Evolutionary conservation across 192 early-diverging fungal species (phyloP), one percentile per base, ranked within the genome.

Genomic region (Coemansia aciculifera): DNA sequence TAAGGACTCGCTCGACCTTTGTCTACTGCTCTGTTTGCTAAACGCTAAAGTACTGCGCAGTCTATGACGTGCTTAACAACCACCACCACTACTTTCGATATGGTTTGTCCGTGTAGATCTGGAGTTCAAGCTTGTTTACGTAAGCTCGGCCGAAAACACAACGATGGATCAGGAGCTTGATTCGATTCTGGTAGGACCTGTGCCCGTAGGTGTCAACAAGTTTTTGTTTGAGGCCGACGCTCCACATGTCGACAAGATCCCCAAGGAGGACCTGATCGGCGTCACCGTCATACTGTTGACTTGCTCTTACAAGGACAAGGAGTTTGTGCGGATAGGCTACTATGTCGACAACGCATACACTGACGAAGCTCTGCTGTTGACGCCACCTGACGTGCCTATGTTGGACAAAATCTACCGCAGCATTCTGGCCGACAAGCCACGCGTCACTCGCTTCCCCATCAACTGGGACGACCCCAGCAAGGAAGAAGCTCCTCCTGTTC

Each of bases 261-360:
- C 93, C 24, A 78, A 88, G 59, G 85, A 87, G 44, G 94, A 98
- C 62, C 75, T 95, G 37, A 69, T 98, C 37, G 95, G 92, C 36
- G 92, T 97, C 19, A 95, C 95, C 6, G 95, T 96, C 13, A 88
- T 99, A 29, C 76, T 98, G 52, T 86, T 99, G 36, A 89, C 90
- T 63, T 96, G 95, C 73, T 90, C 89, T 10, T 99, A 98, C 78
- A 86, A 87, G 68, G 89, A 89, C 49, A 89, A 90, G 71, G 95
- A 96, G 83, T 99, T 98, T 85, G 93, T 97, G 59, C 89, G 95
- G 69, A 93, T 99, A 57, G 97, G 96, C 13, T 99, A 99, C 83
- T 97, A 96, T 71, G 94, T 99, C 51, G 94, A 99, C 85, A 98
- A 96, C 79, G 93, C 96, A 59, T 99, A 98, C 74, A 62, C 71